Conservation (phyloP, 2,329 filamentous ascomycete species). For the Dactylellina drechsleri region DNA sequence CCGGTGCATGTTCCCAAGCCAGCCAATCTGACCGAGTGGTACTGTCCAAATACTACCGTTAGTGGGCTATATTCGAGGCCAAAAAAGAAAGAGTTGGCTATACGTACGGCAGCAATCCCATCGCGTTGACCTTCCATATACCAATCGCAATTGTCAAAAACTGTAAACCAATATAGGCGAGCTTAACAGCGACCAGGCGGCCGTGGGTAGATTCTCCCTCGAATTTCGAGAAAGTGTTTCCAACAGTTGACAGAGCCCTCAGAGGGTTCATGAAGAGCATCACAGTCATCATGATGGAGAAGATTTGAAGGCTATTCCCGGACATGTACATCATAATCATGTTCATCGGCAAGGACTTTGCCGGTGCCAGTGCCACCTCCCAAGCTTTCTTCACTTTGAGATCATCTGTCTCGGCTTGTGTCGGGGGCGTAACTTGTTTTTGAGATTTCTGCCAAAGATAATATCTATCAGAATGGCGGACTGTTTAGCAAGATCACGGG, state of each 20-base stretch:
- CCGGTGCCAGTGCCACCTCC: slow-evolving; percentile 92
- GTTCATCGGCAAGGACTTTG: slow-evolving; percentile 96
- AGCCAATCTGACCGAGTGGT: slow-evolving; percentile 98
- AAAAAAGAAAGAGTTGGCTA: neutral
- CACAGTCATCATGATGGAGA: slow-evolving; percentile 99
- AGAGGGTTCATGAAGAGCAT: slow-evolving; percentile 99
- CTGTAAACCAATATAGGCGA: slow-evolving; percentile 88
- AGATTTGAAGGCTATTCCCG: slow-evolving; percentile 96
- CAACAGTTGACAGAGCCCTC: slow-evolving; percentile 81
- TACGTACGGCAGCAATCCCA: slow-evolving; percentile 90
- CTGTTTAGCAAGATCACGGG: neutral
- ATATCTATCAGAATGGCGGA: slow-evolving; percentile 14
- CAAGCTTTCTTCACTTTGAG: slow-evolving; percentile 98
- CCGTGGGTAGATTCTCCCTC: slow-evolving; percentile 81
- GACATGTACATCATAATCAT: slow-evolving; percentile 99
- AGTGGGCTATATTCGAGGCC: neutral
- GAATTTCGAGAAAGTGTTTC: slow-evolving; percentile 88
- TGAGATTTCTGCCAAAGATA: slow-evolving; percentile 61
- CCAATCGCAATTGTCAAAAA: slow-evolving; percentile 83
- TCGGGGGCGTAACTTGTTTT: slow-evolving; percentile 71
- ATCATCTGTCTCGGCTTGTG: slow-evolving; percentile 87
- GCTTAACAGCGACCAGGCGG: slow-evolving; percentile 79
- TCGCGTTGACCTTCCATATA: slow-evolving; percentile 94
- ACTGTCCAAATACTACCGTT: slow-evolving; percentile 63
- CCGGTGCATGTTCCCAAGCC: slow-evolving; percentile 77